Evolutionary conservation across 495 filamentous ascomycete species (phyloP).

Genomic region (Talaromyces liani): DNA sequence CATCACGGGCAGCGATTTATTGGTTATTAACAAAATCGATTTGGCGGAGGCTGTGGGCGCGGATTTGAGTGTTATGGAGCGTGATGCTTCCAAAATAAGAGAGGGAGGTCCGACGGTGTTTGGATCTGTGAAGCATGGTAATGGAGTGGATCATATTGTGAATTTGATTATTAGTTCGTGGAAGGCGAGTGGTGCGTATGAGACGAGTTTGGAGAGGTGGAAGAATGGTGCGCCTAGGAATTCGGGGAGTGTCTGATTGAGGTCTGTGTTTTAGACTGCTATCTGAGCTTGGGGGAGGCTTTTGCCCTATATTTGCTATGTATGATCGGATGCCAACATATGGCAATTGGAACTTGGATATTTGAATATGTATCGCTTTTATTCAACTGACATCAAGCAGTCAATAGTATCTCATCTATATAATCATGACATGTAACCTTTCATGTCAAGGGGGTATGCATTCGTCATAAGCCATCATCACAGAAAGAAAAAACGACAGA

Average conservation of each 20-base stretch:
- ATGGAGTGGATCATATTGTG: slow-evolving; percentile 76
- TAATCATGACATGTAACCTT: slow-evolving; percentile 11
- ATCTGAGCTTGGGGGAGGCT: background rate
- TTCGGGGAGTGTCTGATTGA: slow-evolving; percentile 30
- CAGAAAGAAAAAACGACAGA: slow-evolving; percentile 5
- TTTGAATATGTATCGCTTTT: background rate
- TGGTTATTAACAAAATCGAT: slow-evolving; percentile 96
- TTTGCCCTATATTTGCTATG: slow-evolving; percentile 14
- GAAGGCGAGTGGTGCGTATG: slow-evolving; percentile 75
- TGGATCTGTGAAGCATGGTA: slow-evolving; percentile 89
- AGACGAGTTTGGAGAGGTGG: slow-evolving; percentile 45
- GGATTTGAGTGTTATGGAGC: slow-evolving; percentile 88
- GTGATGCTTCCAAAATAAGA: slow-evolving; percentile 88
- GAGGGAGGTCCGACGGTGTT: slow-evolving; percentile 97
- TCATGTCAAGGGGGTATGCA: background rate
- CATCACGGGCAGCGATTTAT: slow-evolving; percentile 87
- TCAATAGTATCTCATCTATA: slow-evolving; percentile 14
- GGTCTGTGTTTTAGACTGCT: background rate
- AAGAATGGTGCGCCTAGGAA: slow-evolving; percentile 41
- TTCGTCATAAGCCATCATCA: background rate
- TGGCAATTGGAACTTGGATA: background rate
- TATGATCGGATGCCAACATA: background rate
- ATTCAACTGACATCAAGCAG: background rate
- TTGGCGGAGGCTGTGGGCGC: slow-evolving; percentile 86
- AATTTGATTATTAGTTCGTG: slow-evolving; percentile 86